phyloP scores from a whole-genome alignment of 179 eudicot species.

The Carnegiea gigantea region DNA sequence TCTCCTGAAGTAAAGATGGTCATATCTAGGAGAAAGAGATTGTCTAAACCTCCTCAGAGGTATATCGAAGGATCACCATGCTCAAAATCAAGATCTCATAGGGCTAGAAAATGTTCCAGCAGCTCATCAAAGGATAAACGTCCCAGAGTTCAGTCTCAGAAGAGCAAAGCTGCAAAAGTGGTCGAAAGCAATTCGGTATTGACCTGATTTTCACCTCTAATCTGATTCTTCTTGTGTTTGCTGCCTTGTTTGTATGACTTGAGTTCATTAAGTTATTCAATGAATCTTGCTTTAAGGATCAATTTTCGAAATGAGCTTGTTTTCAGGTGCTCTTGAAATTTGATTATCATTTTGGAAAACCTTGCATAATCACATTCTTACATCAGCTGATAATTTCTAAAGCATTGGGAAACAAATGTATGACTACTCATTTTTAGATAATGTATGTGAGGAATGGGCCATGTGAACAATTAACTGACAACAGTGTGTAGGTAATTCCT shows the following conservation, averaged over 20 bases:
- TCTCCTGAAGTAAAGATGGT: slow-evolving; percentile 3
- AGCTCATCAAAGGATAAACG: slow-evolving; percentile 14
- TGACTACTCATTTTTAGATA: not conserved
- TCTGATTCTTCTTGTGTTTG: not conserved
- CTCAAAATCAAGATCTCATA: not conserved
- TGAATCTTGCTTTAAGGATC: too few relatives aligned
- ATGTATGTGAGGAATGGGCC: not conserved
- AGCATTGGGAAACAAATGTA: too few relatives aligned
- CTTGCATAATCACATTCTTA: too few relatives aligned
- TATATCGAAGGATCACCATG: slow-evolving; percentile 16
- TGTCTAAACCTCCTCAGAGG: slow-evolving; percentile 23
- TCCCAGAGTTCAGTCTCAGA: slow-evolving; percentile 11
- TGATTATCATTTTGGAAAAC: not conserved
- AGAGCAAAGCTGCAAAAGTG: slow-evolving; percentile 5
- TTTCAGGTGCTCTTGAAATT: not conserved
- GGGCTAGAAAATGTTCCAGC: slow-evolving; percentile 13
- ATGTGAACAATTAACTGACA: not conserved
- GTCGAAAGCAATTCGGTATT: slow-evolving; percentile 6
- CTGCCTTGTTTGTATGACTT: not conserved
- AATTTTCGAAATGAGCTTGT: not conserved
- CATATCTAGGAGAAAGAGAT: slow-evolving; percentile 17
- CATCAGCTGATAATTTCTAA: too few relatives aligned
- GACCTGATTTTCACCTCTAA: not conserved
- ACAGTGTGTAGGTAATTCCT: not conserved
- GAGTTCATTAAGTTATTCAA: not conserved